Evolutionary conservation across 2,329 filamentous ascomycete genomes (phyloP), one percentile per base, ranked within the genome.

Genomic region (Sarocladium oryzae): DNA sequence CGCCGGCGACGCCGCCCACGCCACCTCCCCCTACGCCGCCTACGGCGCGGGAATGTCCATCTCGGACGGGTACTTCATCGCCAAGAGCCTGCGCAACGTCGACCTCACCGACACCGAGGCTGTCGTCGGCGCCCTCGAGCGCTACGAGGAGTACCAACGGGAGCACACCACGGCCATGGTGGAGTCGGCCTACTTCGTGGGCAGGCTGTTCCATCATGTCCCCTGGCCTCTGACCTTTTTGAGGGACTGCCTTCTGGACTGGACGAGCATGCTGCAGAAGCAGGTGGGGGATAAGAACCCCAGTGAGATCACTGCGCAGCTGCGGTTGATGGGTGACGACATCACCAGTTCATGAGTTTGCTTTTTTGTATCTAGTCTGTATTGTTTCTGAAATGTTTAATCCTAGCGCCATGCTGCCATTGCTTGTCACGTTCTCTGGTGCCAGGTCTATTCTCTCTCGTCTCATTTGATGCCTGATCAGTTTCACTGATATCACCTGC

Each of bases 11-110:
- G 56, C 56, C 16, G 56, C 54, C 6, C 55, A 58, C 15, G 54
- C 56, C 15, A 56, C 52, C 28, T 58, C 56, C 20, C 56, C 55
- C 7, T 57, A 57, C 40, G 56, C 55, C 15, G 55, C 55, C 7
- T 57, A 58, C 45, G 55, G 55, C n/a, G 54, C 54, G 36, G 53
- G 53, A 18, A 55, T 55, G 54, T 51, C 51, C 28, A 55, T 55
- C 30, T 49, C 43, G 10, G 54, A 55, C 45, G 51, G 54, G 2
- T 55, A 53, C 49, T 53, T 50, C 26, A 41, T 55, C 52, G 54
- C 28, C 2, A 35, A 52, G 32, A 30, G 43, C 5, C 43, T 55
- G 23, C 23, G 48, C 37, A 20, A 48, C 13, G 49, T 55, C 13
- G 41, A 55, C 18, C 32, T 53, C 16, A 50, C 52, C 23, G 40